These are phyloP conservation scores for Diaporthe batatas DNA, from an alignment of 2,329 filamentous ascomycete genomes.

Conservation along the genomic window DNA sequence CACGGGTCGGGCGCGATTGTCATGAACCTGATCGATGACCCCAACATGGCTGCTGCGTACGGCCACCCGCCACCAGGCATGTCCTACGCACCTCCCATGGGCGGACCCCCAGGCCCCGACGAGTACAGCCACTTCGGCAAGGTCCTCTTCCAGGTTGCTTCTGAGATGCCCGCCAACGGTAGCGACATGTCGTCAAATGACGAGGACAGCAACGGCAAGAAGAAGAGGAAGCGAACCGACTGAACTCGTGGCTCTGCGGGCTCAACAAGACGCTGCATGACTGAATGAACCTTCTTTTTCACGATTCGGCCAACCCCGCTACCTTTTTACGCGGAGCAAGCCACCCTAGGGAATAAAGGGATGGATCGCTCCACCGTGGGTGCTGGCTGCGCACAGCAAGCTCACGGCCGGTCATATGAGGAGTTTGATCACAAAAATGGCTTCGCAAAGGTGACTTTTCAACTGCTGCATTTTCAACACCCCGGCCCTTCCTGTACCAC, in stretches of 20 bases:
- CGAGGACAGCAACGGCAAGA: conserved; percentile 68
- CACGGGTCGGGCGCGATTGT: conserved; percentile 91
- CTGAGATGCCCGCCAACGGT: conserved; percentile 77
- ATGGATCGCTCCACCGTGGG: conserved; percentile 41
- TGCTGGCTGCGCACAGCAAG: conserved; percentile 28
- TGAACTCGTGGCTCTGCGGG: conserved; percentile 52
- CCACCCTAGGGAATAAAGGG: conserved; percentile 45
- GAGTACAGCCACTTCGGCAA: conserved; percentile 79
- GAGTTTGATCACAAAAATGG: conserved; percentile 32
- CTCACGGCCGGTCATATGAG: conserved; percentile 28
- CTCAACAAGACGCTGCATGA: conserved; percentile 49
- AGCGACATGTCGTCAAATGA: conserved; percentile 71
- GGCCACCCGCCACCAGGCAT: conserved; percentile 54
- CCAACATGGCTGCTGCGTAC: conserved; percentile 60
- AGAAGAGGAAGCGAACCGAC: conserved; percentile 84
- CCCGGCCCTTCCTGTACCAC: conserved; percentile 39
- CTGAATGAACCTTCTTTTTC: conserved; percentile 52
- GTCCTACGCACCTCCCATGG: conserved; percentile 54
- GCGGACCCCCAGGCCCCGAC: conserved; percentile 64
- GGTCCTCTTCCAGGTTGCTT: conserved; percentile 84
- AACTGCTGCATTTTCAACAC: conserved; percentile 42
- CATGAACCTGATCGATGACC: conserved; percentile 87
- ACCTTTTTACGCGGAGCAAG: conserved; percentile 45
- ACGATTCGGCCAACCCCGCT: conserved; percentile 48
- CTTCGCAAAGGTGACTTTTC: conserved; percentile 35